phyloP scores from a whole-genome alignment of 2,329 filamentous ascomycete species.

The Xylariaceae sp. region DNA sequence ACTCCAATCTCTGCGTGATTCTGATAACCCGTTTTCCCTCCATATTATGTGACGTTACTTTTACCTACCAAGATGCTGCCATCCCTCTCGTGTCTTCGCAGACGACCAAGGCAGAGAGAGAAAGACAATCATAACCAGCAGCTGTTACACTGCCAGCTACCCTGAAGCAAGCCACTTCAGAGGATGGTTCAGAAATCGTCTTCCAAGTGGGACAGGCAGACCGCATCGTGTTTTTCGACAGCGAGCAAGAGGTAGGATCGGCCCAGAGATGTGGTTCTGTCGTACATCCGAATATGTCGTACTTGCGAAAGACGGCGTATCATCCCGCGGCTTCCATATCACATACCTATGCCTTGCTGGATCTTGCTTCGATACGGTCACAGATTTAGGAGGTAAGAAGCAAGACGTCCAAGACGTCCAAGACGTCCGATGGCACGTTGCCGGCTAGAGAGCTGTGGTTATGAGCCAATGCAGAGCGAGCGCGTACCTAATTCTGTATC shows the following conservation, averaged over 20 bases:
- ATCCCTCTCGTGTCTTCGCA: not conserved
- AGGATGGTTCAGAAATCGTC: not conserved
- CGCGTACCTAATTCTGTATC: too few species aligned
- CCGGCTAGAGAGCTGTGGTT: not conserved
- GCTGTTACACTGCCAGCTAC: not conserved
- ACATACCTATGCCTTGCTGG: not conserved
- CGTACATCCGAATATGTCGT: slow-evolving; percentile 10
- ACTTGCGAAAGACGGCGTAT: slow-evolving; percentile 10
- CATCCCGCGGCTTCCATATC: slow-evolving; percentile 14
- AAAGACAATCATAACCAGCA: not conserved
- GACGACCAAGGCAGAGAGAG: not conserved
- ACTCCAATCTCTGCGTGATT: not conserved
- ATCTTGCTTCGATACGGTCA: not conserved
- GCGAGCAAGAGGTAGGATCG: slow-evolving; percentile 4
- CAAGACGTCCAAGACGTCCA: not conserved
- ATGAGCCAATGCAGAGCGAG: not conserved
- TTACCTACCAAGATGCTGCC: not conserved
- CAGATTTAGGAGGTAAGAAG: not conserved
- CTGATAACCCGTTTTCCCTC: not conserved
- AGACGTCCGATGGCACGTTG: not conserved
- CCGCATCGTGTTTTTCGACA: slow-evolving; percentile 11
- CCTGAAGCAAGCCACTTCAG: slow-evolving; percentile 4
- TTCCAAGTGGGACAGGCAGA: slow-evolving; percentile 4
- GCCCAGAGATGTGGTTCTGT: slow-evolving; percentile 14
- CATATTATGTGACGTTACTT: not conserved